Evolutionary conservation across 2,329 filamentous ascomycete species (phyloP), one percentile per base, ranked within the genome.

Genomic region (Calonectria pseudoreteaudii): DNA sequence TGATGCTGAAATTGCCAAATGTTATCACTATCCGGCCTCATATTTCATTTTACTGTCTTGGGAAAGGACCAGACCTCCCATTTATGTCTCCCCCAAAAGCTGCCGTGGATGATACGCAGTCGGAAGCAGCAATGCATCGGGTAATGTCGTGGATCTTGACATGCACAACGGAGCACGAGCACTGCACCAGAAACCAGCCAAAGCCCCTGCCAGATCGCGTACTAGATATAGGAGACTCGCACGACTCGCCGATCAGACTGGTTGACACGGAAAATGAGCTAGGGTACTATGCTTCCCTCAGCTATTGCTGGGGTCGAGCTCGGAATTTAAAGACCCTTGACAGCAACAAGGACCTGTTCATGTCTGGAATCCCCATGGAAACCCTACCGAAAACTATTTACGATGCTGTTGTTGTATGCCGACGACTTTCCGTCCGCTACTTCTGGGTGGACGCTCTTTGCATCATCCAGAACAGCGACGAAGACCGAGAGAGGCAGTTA

Each of bases 361-460:
- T 56, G 50, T 13, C 47, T 4, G 60, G 68, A 0, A 67, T 75
- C 3, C 68, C 60, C 11, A 47, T 67, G 10, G 65, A 11, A 4
- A 18, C 26, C 6, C 56, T 75, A 9, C 73, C 73, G 6, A 70
- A 66, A 38, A 75, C 70, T 0, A 72, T 75, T 26, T 66, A 60
- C 28, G 72, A 75, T 20, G 72, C 69, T 9, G 60, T 75, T 18
- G 20, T 20, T 9, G 18, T 72, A 10, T 75, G 58, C 28, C 60
- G 66, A 1, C 60, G 47, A 3, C 73, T 76, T 13, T 65, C 58
- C 10, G 31, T 76, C 16, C 68, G 70, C 3, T 76, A 75, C 53
- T 49, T 75, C 14, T 75, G 75, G 75, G 44, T 71, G 9, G 74
- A 75, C 34, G 47, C 74, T 0, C 38, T 74, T 11, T 76, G 70